Percentiles rank a stretch among this genome's conserved stretches.
phyloP scores from a whole-genome alignment of 345 rosid species.

The Populus pruinosa region DNA sequence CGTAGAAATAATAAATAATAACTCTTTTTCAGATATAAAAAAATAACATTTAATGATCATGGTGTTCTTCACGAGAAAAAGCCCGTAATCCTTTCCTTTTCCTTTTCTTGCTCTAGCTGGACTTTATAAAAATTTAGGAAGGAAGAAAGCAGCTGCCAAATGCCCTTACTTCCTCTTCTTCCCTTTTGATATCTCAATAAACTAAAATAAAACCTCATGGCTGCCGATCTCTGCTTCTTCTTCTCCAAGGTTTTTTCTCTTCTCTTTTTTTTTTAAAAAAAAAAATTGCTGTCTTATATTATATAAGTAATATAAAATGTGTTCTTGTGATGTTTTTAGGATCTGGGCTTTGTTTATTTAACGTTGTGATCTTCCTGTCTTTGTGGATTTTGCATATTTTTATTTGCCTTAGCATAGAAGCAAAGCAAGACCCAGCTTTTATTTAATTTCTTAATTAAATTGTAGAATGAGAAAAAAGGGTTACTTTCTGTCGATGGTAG shows the following conservation, averaged over 20 bases:
- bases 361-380: conserved; percentile 6
- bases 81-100: background rate
- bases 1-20: background rate
- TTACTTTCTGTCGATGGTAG: background rate
- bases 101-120: background rate
- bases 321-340: conserved; percentile 20
- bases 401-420: conserved; percentile 16
- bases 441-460: background rate
- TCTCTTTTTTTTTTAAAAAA: too few species aligned
- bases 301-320: background rate
- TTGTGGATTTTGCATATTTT: conserved; percentile 12
- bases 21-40: background rate
- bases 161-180: conserved; percentile 40
- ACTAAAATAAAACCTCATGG: conserved; percentile 39
- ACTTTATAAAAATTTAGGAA: background rate
- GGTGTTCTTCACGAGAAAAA: conserved; percentile 30
- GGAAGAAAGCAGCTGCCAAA: conserved; percentile 32
- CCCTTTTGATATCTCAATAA: conserved; percentile 37
- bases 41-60: conserved; percentile 24
- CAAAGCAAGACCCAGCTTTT: background rate
- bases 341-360: conserved; percentile 29
- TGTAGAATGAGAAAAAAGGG: background rate
- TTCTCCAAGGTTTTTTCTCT: conserved; percentile 57
- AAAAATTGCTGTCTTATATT: background rate
- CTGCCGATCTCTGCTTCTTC: conserved; percentile 67